Percentiles rank a stretch among this genome's conserved stretches.
phyloP scores from a whole-genome alignment of 208 protist species.

The Crithidia acanthocephali region DNA sequence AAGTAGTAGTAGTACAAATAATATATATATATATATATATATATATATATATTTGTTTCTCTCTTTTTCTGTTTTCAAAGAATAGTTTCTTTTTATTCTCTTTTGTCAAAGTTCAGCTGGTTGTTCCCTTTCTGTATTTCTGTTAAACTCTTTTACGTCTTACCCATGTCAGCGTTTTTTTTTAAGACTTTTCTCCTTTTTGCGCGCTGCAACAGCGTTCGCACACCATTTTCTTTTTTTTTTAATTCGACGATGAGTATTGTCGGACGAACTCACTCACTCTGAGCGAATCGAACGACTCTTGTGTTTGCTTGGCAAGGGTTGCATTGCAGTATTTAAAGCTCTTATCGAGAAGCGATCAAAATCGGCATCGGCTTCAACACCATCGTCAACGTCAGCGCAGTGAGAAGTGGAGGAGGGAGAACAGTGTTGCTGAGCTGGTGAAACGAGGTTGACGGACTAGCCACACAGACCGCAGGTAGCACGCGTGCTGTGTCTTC shows the following conservation, averaged over 20 bases:
- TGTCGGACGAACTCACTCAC: no score
- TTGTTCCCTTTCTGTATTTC: not conserved
- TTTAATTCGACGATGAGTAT: not conserved
- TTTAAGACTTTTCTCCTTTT: not conserved
- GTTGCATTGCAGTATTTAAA: not conserved
- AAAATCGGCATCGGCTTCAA: no score
- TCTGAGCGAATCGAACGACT: no score
- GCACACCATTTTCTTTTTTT: not conserved
- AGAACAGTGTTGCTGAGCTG: not conserved
- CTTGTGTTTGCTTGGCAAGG: no score
- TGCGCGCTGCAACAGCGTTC: not conserved
- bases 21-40: constrained; percentile 19
- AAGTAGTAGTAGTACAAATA: no score
- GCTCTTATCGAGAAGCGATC: not conserved
- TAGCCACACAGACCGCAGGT: constrained; percentile 8
- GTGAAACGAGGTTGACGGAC: not conserved
- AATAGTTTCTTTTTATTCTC: constrained; percentile 8
- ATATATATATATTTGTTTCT: not conserved
- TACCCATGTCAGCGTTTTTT: not conserved
- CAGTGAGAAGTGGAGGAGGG: not conserved
- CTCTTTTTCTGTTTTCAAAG: constrained; percentile 2
- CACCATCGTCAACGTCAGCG: no score
- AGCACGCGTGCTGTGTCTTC: not conserved
- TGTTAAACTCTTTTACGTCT: no score
- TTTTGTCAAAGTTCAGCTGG: not conserved